These are phyloP conservation scores for Cladosporium oxysporum DNA, from an alignment of 2,329 filamentous ascomycete genomes.

Conservation along the genomic window DNA sequence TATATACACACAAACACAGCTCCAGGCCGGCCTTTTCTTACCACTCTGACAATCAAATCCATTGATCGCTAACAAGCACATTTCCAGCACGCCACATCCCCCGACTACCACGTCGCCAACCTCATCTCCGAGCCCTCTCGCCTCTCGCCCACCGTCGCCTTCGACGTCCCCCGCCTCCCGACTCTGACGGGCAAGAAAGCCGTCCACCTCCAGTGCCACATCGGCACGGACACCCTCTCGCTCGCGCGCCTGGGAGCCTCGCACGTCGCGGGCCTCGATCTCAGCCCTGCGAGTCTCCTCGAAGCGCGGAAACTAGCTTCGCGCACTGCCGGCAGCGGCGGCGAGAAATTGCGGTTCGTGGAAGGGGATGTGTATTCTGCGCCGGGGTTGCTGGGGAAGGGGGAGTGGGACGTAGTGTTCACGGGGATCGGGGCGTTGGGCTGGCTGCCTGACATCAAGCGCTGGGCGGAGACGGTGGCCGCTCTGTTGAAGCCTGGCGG, in stretches of 20 bases:
- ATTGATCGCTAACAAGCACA: no score
- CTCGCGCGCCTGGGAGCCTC: conserved; percentile 27
- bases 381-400: conserved; percentile 7
- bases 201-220: conserved; percentile 31
- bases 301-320: conserved; percentile 22
- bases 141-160: conserved; percentile 25
- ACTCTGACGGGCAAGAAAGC: conserved; percentile 15
- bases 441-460: conserved; percentile 26
- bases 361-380: conserved; percentile 25
- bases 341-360: conserved; percentile 24
- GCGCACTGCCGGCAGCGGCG: conserved; percentile 16
- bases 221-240: conserved; percentile 30
- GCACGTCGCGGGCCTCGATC: conserved; percentile 26
- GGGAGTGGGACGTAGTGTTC: conserved; percentile 26
- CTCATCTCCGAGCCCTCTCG: conserved; percentile 19
- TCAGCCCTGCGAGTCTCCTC: conserved; percentile 23
- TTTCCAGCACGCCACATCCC: conserved; percentile 25
- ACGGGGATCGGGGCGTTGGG: conserved; percentile 28
- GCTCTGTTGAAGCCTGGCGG: conserved; percentile 23
- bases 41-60: no score
- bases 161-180: conserved; percentile 26
- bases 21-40: no score
- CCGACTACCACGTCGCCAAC: conserved; percentile 20
- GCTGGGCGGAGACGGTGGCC: conserved; percentile 24
- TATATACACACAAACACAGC: no score